phyloP scores from a whole-genome alignment of 1,139 yeast species.

The Pichia inconspicua region DNA sequence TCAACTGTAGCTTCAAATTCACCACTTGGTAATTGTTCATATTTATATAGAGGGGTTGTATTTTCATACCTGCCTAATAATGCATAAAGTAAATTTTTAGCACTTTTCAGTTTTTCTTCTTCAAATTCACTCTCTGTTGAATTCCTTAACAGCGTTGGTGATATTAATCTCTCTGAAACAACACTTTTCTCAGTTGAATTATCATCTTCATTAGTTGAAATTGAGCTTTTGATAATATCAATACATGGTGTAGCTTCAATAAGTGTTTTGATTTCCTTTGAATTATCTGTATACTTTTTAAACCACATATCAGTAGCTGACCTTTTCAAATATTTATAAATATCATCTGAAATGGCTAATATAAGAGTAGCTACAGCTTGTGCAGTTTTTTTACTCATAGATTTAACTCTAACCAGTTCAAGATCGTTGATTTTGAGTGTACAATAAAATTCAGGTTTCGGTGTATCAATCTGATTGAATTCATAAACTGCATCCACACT shows the following conservation, averaged over 20 bases:
- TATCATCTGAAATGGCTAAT: slow-evolving; percentile 7
- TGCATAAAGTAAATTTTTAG: slow-evolving; percentile 11
- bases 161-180: background rate
- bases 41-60: slow-evolving; percentile 7
- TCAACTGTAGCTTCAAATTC: slow-evolving; percentile 8
- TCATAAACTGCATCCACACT: slow-evolving; percentile 1
- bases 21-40: background rate
- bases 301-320: slow-evolving; percentile 7
- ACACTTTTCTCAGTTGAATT: background rate
- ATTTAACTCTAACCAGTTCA: slow-evolving; percentile 1
- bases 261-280: background rate
- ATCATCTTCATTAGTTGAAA: background rate
- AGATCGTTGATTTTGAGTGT: background rate
- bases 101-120: background rate
- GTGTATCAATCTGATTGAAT: slow-evolving; percentile 3
- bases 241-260: background rate
- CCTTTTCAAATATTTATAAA: slow-evolving; percentile 5
- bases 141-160: background rate
- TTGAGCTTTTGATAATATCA: background rate
- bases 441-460: slow-evolving; percentile 7
- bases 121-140: background rate
- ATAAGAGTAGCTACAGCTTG: slow-evolving; percentile 12
- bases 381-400: slow-evolving; percentile 14
- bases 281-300: slow-evolving; percentile 4
- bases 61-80: slow-evolving; percentile 6